Evolutionary conservation across 495 filamentous ascomycete genomes (phyloP).

Genomic region (Lepraria neglecta): DNA sequence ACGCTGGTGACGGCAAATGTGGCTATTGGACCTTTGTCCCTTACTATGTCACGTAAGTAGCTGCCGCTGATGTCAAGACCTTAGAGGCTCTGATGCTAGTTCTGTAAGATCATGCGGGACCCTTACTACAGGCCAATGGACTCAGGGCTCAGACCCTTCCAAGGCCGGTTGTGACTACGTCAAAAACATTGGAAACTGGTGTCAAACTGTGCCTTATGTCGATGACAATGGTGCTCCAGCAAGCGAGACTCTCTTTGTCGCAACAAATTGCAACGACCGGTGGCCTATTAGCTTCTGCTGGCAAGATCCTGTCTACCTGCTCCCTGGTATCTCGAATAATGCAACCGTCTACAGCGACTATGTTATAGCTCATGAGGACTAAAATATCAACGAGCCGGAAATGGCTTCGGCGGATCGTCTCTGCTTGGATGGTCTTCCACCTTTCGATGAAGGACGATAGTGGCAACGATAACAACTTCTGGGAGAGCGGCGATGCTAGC

Average conservation of each 20-base stretch:
- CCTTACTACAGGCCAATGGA: neutral
- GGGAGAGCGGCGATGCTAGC: too few relatives aligned
- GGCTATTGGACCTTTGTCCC: conserved; percentile 10
- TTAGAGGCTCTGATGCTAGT: neutral
- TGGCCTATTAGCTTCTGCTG: conserved; percentile 6
- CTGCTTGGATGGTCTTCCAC: too few relatives aligned
- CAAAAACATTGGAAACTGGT: neutral
- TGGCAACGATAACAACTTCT: too few relatives aligned
- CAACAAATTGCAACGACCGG: neutral
- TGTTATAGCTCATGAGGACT: neutral
- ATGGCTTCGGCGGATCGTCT: too few relatives aligned
- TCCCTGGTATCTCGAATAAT: neutral
- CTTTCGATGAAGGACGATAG: too few relatives aligned
- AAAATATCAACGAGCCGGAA: neutral
- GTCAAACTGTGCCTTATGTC: conserved; percentile 4
- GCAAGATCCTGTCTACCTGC: neutral
- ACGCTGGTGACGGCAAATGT: neutral
- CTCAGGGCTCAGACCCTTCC: neutral
- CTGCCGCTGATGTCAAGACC: neutral
- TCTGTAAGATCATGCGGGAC: conserved; percentile 7
- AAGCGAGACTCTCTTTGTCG: conserved; percentile 6
- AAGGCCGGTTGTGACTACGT: neutral
- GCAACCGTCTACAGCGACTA: neutral
- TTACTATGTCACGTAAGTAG: conserved; percentile 4
- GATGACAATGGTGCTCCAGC: neutral